phyloP scores from a whole-genome alignment of 257 asterid species.

The Fraxinus excelsior region DNA sequence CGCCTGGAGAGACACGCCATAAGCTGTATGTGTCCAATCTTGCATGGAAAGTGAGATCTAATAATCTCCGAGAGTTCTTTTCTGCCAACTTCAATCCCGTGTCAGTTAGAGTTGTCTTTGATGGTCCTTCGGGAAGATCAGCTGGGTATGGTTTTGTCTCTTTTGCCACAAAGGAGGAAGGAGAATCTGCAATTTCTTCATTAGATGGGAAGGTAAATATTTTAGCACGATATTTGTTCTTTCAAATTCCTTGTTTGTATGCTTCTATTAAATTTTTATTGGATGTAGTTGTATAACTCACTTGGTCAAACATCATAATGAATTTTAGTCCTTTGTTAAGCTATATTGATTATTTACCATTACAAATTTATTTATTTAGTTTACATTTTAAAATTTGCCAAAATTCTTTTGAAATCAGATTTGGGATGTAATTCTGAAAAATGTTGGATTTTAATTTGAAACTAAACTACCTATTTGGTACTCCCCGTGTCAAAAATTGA shows the following conservation, averaged over 20 bases:
- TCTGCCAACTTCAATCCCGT: conserved; percentile 58
- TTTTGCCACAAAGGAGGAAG: conserved; percentile 81
- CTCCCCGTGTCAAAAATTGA: background rate
- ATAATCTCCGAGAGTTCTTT: conserved; percentile 68
- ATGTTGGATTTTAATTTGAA: conserved; percentile 8
- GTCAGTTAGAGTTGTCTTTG: conserved; percentile 76
- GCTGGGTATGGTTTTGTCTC: conserved; percentile 88
- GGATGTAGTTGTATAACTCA: conserved; percentile 10
- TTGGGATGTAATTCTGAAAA: background rate
- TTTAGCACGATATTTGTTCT: background rate
- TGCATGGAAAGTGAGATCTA: conserved; percentile 90
- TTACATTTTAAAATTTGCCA: background rate
- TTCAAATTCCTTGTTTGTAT: background rate
- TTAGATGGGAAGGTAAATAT: conserved; percentile 68
- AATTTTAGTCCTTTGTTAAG: background rate
- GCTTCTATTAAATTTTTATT: conserved; percentile 5
- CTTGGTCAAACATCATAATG: conserved; percentile 1
- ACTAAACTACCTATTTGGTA: background rate
- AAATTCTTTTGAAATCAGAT: background rate
- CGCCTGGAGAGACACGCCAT: conserved; percentile 52
- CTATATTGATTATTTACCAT: background rate
- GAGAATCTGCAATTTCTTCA: conserved; percentile 68
- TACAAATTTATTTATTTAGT: background rate
- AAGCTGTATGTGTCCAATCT: conserved; percentile 76
- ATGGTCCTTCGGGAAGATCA: conserved; percentile 66